Conservation (phyloP, 306 rosid species). For the Trifolium repens region DNA sequence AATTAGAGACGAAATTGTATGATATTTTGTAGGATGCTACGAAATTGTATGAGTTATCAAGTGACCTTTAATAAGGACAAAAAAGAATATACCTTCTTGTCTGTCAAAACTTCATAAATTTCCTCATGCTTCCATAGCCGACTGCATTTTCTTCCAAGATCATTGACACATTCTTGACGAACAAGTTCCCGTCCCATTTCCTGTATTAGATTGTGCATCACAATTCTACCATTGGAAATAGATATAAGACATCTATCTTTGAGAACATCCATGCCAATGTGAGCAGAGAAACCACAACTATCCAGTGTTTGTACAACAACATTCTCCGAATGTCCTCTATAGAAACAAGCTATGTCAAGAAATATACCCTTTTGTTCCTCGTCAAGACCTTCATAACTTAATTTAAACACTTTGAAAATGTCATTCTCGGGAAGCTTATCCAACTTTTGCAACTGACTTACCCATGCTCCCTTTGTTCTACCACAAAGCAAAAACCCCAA, state of each 20-base stretch:
- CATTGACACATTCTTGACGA: not conserved
- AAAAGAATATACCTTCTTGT: not conserved
- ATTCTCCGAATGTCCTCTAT: not conserved
- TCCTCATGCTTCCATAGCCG: not conserved
- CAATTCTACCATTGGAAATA: not conserved
- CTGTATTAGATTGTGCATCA: constrained; percentile 47
- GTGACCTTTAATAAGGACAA: not conserved
- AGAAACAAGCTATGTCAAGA: too few species aligned
- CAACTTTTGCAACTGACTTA: constrained; percentile 23
- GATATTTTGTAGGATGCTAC: too few species aligned
- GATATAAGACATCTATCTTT: constrained; percentile 25
- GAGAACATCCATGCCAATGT: constrained; percentile 21
- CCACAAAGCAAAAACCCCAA: constrained; percentile 37
- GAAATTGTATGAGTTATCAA: too few species aligned
- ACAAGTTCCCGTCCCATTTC: constrained; percentile 46
- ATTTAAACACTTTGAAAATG: constrained; percentile 6
- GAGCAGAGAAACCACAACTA: constrained; percentile 24
- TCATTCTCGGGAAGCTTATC: not conserved
- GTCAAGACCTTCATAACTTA: constrained; percentile 44
- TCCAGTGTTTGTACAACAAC: not conserved
- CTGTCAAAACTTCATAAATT: not conserved
- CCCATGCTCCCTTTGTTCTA: constrained; percentile 39
- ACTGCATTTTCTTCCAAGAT: not conserved
- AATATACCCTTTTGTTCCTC: not conserved
- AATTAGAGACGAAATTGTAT: too few species aligned